Conservation (phyloP, 1,139 yeast species). For the Wickerhamomyces sp. region DNA sequence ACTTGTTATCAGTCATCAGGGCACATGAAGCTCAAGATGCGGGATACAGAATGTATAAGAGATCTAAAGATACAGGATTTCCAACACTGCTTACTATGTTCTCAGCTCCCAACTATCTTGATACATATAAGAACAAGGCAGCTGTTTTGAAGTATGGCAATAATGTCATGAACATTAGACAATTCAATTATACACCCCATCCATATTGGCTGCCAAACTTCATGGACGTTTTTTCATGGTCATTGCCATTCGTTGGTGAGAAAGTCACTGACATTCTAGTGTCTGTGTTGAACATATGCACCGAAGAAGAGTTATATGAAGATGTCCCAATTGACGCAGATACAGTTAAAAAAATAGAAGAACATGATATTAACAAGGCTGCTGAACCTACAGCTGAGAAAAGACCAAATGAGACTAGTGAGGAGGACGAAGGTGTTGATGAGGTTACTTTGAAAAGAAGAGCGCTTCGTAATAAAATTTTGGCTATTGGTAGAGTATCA, state of each 20-base stretch:
- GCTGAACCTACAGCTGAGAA: background rate
- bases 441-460: conserved; percentile 35
- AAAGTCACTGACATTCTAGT: conserved; percentile 91
- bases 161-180: conserved; percentile 92
- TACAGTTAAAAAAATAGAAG: conserved; percentile 8
- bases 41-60: conserved; percentile 91
- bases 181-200: conserved; percentile 88
- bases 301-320: conserved; percentile 89
- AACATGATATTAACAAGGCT: conserved; percentile 1
- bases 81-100: conserved; percentile 90
- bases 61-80: conserved; percentile 84
- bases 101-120: conserved; percentile 94
- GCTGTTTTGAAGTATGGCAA: conserved; percentile 90
- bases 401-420: conserved; percentile 2
- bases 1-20: conserved; percentile 76
- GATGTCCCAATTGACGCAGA: conserved; percentile 43
- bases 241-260: conserved; percentile 97
- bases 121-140: conserved; percentile 91
- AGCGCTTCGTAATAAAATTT: conserved; percentile 79
- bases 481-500: conserved; percentile 93
- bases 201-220: conserved; percentile 97
- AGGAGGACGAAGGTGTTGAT: conserved; percentile 18
- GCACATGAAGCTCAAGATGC: conserved; percentile 99
- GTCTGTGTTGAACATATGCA: conserved; percentile 85
- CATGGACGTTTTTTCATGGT: conserved; percentile 98